phyloP scores from a whole-genome alignment of 768 basidiomycete species.

The Tulasnella sp. region DNA sequence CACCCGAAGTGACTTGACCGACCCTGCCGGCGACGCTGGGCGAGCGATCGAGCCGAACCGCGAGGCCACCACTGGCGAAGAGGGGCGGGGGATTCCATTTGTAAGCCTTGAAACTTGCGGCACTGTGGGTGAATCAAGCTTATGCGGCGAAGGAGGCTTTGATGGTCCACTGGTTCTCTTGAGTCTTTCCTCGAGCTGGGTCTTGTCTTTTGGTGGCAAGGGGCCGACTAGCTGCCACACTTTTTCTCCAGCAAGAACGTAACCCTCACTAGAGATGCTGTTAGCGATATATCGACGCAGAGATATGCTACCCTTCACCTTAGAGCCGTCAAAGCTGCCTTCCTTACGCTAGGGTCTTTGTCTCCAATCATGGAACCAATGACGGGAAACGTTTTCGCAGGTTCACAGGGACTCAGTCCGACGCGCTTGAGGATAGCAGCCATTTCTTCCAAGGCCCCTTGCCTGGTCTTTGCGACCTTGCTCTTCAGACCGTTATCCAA shows the following conservation, averaged over 20 bases:
- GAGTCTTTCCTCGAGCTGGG: constrained; percentile 83
- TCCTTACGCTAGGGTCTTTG: constrained; percentile 81
- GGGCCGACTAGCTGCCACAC: constrained; percentile 72
- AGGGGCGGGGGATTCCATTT: constrained; percentile 42
- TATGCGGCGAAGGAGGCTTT: constrained; percentile 33
- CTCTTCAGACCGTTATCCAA: constrained; percentile 83
- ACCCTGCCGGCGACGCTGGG: constrained; percentile 41
- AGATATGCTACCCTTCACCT: constrained; percentile 46
- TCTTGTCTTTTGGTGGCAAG: constrained; percentile 79
- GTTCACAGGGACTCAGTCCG: constrained; percentile 74
- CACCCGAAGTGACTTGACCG: not conserved
- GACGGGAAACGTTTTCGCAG: constrained; percentile 66
- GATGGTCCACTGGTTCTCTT: constrained; percentile 70
- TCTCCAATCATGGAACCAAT: constrained; percentile 78
- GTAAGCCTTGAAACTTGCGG: constrained; percentile 49
- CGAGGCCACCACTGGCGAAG: constrained; percentile 33
- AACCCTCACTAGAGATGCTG: constrained; percentile 55
- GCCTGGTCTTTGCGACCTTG: constrained; percentile 86
- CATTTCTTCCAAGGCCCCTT: constrained; percentile 78
- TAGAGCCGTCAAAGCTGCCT: constrained; percentile 72
- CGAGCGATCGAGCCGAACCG: constrained; percentile 39
- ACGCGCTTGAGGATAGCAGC: constrained; percentile 68
- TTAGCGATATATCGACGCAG: constrained; percentile 17
- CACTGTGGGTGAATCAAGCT: constrained; percentile 31
- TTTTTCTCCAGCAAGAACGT: constrained; percentile 74